phyloP scores from a whole-genome alignment of 1,139 yeast genomes.

The Tardiomyces blankii region DNA sequence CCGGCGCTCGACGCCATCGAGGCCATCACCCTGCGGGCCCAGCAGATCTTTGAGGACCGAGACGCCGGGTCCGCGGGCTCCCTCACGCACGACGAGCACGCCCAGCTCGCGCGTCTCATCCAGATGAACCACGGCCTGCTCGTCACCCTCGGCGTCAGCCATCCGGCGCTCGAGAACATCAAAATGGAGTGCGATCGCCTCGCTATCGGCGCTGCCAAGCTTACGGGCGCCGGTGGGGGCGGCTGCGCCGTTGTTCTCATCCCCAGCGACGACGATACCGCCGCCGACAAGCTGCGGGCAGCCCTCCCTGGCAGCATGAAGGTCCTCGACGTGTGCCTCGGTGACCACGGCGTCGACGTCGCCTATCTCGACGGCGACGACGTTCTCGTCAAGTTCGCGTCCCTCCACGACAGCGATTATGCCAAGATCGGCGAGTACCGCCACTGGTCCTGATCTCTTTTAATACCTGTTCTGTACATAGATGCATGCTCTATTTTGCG shows the following conservation, averaged over 20 bases:
- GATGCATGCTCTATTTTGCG: no score
- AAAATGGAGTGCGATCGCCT: conserved; percentile 50
- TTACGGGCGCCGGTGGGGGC: conserved; percentile 99
- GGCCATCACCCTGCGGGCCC: conserved; percentile 50
- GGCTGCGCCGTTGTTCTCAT: conserved; percentile 93
- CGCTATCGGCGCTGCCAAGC: conserved; percentile 73
- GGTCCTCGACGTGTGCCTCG: not conserved
- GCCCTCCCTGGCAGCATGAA: not conserved
- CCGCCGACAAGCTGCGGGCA: not conserved
- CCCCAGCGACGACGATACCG: not conserved
- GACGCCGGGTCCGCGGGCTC: conserved; percentile 3
- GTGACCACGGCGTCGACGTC: not conserved
- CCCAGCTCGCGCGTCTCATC: conserved; percentile 41
- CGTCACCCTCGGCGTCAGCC: conserved; percentile 83
- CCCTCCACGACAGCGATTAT: not conserved
- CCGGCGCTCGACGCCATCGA: conserved; percentile 46
- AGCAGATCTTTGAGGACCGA: conserved; percentile 27
- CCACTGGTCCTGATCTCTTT: not conserved
- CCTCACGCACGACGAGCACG: conserved; percentile 8
- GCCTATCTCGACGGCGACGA: not conserved
- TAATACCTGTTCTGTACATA: no score
- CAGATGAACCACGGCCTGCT: conserved; percentile 80
- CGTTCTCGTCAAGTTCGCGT: not conserved
- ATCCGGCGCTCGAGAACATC: conserved; percentile 71
- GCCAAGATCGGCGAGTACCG: not conserved